Base-by-base conservation (phyloP, 306 rosid species). In the Potentilla sterilis region DNA sequence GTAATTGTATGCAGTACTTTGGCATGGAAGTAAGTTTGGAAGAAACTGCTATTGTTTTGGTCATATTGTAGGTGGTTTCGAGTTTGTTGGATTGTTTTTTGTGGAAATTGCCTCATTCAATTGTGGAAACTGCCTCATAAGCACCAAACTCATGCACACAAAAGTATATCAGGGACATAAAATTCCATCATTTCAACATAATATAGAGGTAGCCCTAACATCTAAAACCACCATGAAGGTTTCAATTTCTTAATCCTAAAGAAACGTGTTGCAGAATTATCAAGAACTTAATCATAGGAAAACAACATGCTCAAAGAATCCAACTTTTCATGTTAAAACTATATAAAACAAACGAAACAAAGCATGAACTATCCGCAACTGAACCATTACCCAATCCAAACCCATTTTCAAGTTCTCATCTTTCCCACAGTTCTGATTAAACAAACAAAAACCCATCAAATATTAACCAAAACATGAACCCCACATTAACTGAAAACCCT, bases 391-490 rank as follows among this genome's bases (percentile, higher is more conserved):
- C 16, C 15, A 57, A 77, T 67, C 75, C 64, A 43, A 28, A 58
- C 52, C 72, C 67, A 57, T 70, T 34, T 28, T 6, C 41, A 57
- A 51, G 62, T 65, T 68, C 42, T 73, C 55, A 2, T 61, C 13
- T 68, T n/a, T 57, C 59, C 51, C 69, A 62, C 77, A 11, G 66
- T 62, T 70, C 72, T 72, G 79, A 67, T 77, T 63, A 83, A 71
- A 85, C 57, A 84, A 83, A 75, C 83, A 65, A 72, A 55, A 44
- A 70, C 80, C 83, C 78, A 42, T 43, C 9, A 40, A 58, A 59
- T 46, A 57, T 71, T 72, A 13, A 9, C 46, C 46, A 65, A 70
- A 51, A 46, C 40, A 43, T 0, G 42, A 44, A 37, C 58, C 49
- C 48, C n/a, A n/a, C n/a, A n/a, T n/a, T n/a, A 57, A 65, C 68